phyloP scores from a whole-genome alignment of 2,329 filamentous ascomycete genomes.

The Trichoderma cornu-damae region DNA sequence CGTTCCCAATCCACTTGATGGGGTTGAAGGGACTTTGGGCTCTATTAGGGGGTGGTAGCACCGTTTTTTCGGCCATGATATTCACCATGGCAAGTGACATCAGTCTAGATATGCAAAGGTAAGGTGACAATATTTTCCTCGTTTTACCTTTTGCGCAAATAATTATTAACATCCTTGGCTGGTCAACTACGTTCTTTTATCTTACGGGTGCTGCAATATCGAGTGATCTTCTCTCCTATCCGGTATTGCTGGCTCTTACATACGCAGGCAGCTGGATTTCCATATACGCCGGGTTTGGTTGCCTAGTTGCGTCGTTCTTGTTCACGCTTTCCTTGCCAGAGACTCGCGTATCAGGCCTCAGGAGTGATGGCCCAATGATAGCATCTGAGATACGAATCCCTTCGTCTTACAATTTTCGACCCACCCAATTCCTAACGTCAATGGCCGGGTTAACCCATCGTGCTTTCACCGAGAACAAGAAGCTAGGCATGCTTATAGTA shows the following conservation, averaged over 20 bases:
- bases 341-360: neutral
- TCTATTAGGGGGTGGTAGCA: slow-evolving; percentile 5
- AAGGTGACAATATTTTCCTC: neutral
- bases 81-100: slow-evolving; percentile 2
- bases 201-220: neutral
- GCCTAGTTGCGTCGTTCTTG: neutral
- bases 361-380: neutral
- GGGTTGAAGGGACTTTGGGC: slow-evolving; percentile 3
- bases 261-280: slow-evolving; percentile 3
- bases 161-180: slow-evolving; percentile 3
- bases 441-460: neutral
- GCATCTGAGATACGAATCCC: neutral
- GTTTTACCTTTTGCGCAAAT: neutral
- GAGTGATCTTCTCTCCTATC: neutral
- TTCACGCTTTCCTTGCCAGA: slow-evolving; percentile 5
- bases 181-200: slow-evolving; percentile 5
- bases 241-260: neutral
- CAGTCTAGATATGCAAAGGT: slow-evolving; percentile 1
- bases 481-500: slow-evolving; percentile 6
- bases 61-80: slow-evolving; percentile 1
- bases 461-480: neutral
- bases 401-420: neutral
- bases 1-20: neutral
- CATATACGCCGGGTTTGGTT: slow-evolving; percentile 3
- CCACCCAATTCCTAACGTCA: neutral